A percentile compares a stretch with the other conserved stretches of the same genome.
These are phyloP conservation scores for Populus pruinosa DNA, from an alignment of 345 rosid species.

Conservation along the genomic window DNA sequence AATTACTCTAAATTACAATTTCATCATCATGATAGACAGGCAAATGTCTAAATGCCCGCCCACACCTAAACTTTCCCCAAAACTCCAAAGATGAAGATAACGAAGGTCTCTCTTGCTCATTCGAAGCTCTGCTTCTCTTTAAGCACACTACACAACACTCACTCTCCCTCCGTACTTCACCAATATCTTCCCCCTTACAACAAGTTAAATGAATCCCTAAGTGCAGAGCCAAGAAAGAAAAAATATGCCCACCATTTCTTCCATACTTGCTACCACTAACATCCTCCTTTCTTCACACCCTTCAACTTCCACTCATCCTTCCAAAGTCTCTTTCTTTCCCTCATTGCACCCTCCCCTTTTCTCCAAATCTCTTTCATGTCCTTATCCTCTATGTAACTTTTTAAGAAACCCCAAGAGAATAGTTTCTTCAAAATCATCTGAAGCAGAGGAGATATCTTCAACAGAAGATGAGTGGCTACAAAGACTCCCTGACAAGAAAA, in stretches of 20 bases:
- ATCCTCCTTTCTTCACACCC: background rate
- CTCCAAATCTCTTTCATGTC: conserved; percentile 12
- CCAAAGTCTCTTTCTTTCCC: conserved; percentile 23
- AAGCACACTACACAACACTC: background rate
- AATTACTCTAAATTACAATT: too few relatives aligned
- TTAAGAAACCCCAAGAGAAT: conserved; percentile 17
- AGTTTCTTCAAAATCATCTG: conserved; percentile 52
- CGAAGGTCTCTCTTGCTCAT: background rate
- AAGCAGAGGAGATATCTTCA: conserved; percentile 52
- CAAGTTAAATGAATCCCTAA: background rate
- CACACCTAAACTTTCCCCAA: background rate
- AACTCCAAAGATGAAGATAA: background rate
- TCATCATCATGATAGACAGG: too few relatives aligned
- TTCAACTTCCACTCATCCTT: conserved; percentile 1
- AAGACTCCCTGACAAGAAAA: conserved; percentile 72
- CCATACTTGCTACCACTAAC: conserved; percentile 22
- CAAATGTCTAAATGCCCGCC: too few relatives aligned
- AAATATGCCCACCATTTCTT: conserved; percentile 42
- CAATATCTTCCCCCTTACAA: background rate
- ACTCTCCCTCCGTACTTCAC: background rate
- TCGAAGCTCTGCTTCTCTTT: background rate
- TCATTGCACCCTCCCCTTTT: conserved; percentile 14
- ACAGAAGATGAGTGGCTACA: conserved; percentile 79
- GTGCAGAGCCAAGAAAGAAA: background rate
- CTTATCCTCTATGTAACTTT: conserved; percentile 5